Evolutionary conservation across 805 yeast genomes (phyloP).

Genomic region (Lipomyces sp.): DNA sequence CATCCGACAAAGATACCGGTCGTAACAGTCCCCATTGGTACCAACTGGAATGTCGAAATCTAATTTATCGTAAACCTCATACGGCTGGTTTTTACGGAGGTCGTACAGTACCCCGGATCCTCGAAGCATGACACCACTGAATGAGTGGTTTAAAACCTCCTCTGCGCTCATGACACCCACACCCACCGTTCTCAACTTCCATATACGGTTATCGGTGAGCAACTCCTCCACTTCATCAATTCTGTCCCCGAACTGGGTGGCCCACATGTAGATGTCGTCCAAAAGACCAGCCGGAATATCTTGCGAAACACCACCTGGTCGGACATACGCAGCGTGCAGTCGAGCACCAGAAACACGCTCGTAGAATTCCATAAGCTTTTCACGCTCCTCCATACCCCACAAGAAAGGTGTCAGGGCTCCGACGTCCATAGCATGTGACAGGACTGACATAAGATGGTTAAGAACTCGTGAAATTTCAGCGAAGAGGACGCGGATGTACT

Average conservation of each 20-base stretch:
- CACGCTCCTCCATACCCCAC: slow-evolving; percentile 95
- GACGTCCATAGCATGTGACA: slow-evolving; percentile 91
- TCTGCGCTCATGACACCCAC: slow-evolving; percentile 84
- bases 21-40: slow-evolving; percentile 86
- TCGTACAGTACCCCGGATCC: slow-evolving; percentile 90
- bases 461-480: slow-evolving; percentile 84
- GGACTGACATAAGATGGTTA: slow-evolving; percentile 84
- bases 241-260: slow-evolving; percentile 92
- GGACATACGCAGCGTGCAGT: slow-evolving; percentile 82
- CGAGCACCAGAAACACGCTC: slow-evolving; percentile 91
- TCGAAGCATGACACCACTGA: slow-evolving; percentile 88
- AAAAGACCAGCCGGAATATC: slow-evolving; percentile 84
- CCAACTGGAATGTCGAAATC: slow-evolving; percentile 91
- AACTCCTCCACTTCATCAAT: slow-evolving; percentile 88
- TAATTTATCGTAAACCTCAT: slow-evolving; percentile 84
- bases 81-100: slow-evolving; percentile 83
- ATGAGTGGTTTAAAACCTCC: slow-evolving; percentile 79
- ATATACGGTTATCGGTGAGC: slow-evolving; percentile 86
- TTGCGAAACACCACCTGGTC: slow-evolving; percentile 92
- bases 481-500: slow-evolving; percentile 81
- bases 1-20: slow-evolving; percentile 86
- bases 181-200: slow-evolving; percentile 84
- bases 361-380: slow-evolving; percentile 88
- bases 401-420: slow-evolving; percentile 92
- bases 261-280: slow-evolving; percentile 95